These are phyloP conservation scores for Conidiobolus incongruus DNA, from an alignment of 371 early-diverging fungal genomes.

Conservation along the genomic window DNA sequence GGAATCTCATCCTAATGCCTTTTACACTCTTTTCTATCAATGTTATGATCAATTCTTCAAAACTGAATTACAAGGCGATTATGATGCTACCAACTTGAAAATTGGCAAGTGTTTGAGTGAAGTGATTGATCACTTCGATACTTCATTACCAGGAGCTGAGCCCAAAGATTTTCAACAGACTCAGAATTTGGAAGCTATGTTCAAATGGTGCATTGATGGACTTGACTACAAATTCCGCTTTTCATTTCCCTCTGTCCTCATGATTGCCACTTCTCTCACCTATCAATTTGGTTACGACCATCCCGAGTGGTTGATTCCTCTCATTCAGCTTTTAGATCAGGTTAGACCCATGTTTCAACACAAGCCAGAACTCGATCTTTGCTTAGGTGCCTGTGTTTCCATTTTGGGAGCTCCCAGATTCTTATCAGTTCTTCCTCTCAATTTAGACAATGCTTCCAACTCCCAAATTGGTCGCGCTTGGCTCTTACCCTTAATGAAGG, in stretches of 20 bases:
- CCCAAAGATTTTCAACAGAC: slow-evolving; percentile 5
- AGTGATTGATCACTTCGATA: slow-evolving; percentile 11
- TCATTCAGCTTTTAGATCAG: slow-evolving; percentile 39
- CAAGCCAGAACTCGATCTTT: slow-evolving; percentile 64
- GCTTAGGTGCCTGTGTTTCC: slow-evolving; percentile 54
- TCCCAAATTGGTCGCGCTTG: slow-evolving; percentile 44
- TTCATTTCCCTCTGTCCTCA: slow-evolving; percentile 48
- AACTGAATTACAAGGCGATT: slow-evolving; percentile 40
- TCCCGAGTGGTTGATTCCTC: slow-evolving; percentile 32
- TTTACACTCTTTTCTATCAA: slow-evolving; percentile 14
- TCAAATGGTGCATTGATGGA: slow-evolving; percentile 25
- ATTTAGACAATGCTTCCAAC: slow-evolving; percentile 34
- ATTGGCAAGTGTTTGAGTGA: slow-evolving; percentile 40
- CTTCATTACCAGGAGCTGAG: slow-evolving; percentile 7
- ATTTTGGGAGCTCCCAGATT: slow-evolving; percentile 63
- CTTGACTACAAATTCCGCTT: slow-evolving; percentile 52
- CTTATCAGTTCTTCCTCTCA: slow-evolving; percentile 59
- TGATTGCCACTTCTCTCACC: background rate
- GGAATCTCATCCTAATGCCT: slow-evolving; percentile 9
- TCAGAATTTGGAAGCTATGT: slow-evolving; percentile 18
- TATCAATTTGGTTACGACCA: slow-evolving; percentile 31
- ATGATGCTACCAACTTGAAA: slow-evolving; percentile 22
- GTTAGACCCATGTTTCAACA: slow-evolving; percentile 65
- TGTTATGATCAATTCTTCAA: slow-evolving; percentile 27
- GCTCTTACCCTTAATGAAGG: slow-evolving; percentile 55